Evolutionary conservation across 2,329 filamentous ascomycete genomes (phyloP).

Genomic region (Verticillium zaregamsianum): DNA sequence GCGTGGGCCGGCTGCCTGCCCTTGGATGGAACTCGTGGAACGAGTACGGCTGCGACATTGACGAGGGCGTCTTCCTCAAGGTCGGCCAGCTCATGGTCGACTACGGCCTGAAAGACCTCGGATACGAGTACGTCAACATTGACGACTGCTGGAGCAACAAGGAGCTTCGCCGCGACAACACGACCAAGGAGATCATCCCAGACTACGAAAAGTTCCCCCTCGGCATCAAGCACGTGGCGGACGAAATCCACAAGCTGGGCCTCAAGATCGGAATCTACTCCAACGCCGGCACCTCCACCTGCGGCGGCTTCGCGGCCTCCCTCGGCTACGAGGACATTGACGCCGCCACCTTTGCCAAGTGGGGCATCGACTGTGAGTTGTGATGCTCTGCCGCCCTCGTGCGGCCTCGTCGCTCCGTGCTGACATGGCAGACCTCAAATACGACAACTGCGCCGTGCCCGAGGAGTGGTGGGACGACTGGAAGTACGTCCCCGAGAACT

Average conservation of each 20-base stretch:
- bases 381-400: neutral
- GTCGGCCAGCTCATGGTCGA: constrained; percentile 42
- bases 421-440: constrained; percentile 41
- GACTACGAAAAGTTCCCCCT: constrained; percentile 50
- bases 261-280: constrained; percentile 63
- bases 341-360: constrained; percentile 51
- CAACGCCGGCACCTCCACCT: constrained; percentile 44
- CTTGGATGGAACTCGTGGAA: constrained; percentile 52
- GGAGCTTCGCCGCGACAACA: constrained; percentile 30
- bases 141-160: constrained; percentile 59
- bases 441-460: constrained; percentile 50
- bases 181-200: constrained; percentile 37
- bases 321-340: constrained; percentile 54
- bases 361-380: constrained; percentile 51
- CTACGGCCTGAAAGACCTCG: constrained; percentile 45
- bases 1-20: constrained; percentile 27
- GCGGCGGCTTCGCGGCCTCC: constrained; percentile 53
- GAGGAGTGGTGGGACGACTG: constrained; percentile 30
- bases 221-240: constrained; percentile 50
- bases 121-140: constrained; percentile 56
- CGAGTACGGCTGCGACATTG: constrained; percentile 45
- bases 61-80: constrained; percentile 43
- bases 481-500: constrained; percentile 19
- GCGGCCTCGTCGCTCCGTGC: neutral
- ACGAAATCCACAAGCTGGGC: constrained; percentile 49